Base-by-base conservation (phyloP, 345 rosid genomes). In the Ceriops zippeliana region DNA sequence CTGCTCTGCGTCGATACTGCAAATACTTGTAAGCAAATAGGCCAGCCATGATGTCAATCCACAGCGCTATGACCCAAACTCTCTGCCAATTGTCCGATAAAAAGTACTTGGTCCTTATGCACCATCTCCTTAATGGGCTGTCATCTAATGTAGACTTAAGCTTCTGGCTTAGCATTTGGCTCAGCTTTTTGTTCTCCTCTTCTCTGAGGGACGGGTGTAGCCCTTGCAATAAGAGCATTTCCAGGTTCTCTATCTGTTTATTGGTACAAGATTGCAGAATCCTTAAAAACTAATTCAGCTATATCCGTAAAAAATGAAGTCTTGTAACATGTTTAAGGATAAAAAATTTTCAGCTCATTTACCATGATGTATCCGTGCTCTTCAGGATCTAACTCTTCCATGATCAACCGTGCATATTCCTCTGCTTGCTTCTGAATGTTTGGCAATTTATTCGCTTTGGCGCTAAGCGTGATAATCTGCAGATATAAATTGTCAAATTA, bases 321-420 rank as follows among this genome's bases (percentile, higher is more conserved):
- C 5, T 3, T 3, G 4, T 42, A 42, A 42, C 49, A 13, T 13
- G 49, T 13, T 42, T 7, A 19, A 7, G 10, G 10, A 68, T 11
- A 15, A 16, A 20, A 42, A 5, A 71, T 1, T 10, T 57, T 5
- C 46, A 27, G 49, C 31, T 71, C 64, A 22, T 64, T 72, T 81
- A 90, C 96, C 96, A 84, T 83, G 68, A 90, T 88, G 82, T 86
- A 84, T 69, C 93, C 96, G 13, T 71, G 81, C 58, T 84, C 70
- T 6, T 88, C 96, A 24, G 91, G 91, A 62, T 90, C 96, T 46
- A 90, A 72, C 73, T 90, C 96, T 78, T 90, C 96, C 96, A 88
- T 86, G 75, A 90, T 90, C 71, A 90, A 61, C 10, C 91, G 86
- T 28, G 96, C 89, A 79, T 90, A 90, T 42, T 90, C 96, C 75